Evolutionary conservation across 2,329 filamentous ascomycete genomes (phyloP), one percentile per base, ranked within the genome.

Genomic region (Huntiella moniliformis): DNA sequence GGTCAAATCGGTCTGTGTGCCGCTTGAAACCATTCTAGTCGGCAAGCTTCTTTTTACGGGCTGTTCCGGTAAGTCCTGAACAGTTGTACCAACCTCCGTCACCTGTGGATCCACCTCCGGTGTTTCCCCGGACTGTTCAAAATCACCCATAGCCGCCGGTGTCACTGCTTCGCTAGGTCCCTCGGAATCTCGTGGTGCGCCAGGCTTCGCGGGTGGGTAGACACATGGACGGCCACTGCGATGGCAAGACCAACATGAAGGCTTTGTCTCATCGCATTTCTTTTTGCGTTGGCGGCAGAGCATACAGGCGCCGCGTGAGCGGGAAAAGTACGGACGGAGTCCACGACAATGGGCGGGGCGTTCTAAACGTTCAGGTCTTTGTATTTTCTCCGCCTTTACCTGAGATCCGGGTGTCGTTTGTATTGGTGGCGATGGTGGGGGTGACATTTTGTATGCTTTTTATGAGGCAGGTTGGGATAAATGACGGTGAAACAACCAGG

Each of bases 221-320:
- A 49, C 39, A 38, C 47, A 49, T 22, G 45, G 39, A 17, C 44
- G 34, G 10, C 47, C 47, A 18, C 47, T 49, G 10, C 47, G 47
- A n/a, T 44, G 45, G 35, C 47, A 49, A 8, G 47, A 43, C 47
- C 47, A 49, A 40, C 47, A 49, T 31, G 47, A 59, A 5, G 58
- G 57, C 13, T 48, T 57, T 7, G 55, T 53, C 10, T 56, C 51
- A 44, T 60, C 57, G 45, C 58, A 60, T 34, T 56, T 59, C 51
- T 60, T 60, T 49, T 60, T 60, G 16, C 58, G 54, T 38, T 57
- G 57, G 42, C 58, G 56, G 50, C 57, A 59, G 7, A 57, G 41
- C 5, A 57, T 55, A 15, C 57, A 59, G 0, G 57, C 54, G 5
- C 47, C 47, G 17, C 47, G 43, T n/a, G 47, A 49, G 13, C 47